Percentiles rank a stretch among this genome's conserved stretches.
phyloP scores from a whole-genome alignment of 345 rosid genomes.

The Leavenworthia alabamica region DNA sequence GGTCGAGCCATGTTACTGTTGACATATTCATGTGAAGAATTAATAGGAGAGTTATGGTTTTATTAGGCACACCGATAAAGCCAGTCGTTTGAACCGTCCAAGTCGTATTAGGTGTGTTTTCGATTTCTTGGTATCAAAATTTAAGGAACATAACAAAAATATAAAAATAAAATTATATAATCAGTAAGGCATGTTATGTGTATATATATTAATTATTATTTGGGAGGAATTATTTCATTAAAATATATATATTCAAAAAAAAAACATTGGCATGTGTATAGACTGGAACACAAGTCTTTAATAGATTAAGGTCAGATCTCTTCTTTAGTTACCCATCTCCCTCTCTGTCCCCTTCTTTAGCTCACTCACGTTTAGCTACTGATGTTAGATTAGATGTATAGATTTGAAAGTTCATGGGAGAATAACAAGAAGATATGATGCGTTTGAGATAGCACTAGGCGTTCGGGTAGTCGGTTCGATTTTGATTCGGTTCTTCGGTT shows the following conservation, averaged over 20 bases:
- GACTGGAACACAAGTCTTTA: conserved; percentile 21
- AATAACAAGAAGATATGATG: too few relatives aligned
- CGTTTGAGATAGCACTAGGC: too few relatives aligned
- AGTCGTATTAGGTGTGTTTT: background rate
- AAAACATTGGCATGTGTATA: conserved; percentile 22
- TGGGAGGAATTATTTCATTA: background rate
- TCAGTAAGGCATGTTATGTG: conserved; percentile 14
- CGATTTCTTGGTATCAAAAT: background rate
- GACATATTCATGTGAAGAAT: conserved; percentile 2
- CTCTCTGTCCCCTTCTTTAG: conserved; percentile 14
- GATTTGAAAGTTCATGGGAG: too few relatives aligned
- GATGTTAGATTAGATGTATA: too few relatives aligned
- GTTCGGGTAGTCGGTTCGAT: too few relatives aligned
- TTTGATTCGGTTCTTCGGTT: too few relatives aligned
- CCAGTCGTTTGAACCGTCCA: background rate
- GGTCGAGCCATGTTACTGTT: background rate
- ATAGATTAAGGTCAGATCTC: conserved; percentile 17
- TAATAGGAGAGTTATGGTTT: background rate
- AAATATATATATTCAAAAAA: background rate
- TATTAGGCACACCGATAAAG: background rate
- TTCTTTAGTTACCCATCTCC: conserved; percentile 17
- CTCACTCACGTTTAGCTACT: too few relatives aligned
- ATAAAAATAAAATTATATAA: too few relatives aligned
- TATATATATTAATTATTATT: background rate
- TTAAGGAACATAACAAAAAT: too few relatives aligned